phyloP scores from a whole-genome alignment of 1,139 yeast species.

The Geotrichum macrosporum region DNA sequence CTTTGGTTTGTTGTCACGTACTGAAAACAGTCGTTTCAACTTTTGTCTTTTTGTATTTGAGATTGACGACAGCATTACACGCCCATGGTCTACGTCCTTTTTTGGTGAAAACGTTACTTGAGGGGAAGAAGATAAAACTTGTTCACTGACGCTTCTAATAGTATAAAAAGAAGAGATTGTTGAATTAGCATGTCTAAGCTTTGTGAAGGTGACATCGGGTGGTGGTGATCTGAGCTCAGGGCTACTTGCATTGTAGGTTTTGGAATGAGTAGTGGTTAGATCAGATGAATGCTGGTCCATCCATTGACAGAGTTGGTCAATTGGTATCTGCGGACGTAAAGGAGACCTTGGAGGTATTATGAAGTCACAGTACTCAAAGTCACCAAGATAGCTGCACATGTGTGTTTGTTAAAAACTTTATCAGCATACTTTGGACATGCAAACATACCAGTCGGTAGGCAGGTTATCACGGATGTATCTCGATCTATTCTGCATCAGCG shows the following conservation, averaged over 20 bases:
- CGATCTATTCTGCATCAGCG: neutral
- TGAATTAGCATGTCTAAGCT: conserved; percentile 4
- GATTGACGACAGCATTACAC: no score
- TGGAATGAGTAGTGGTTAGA: no score
- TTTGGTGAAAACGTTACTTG: no score
- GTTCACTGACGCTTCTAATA: neutral
- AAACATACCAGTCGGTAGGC: neutral
- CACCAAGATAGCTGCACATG: neutral
- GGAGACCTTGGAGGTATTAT: conserved; percentile 4
- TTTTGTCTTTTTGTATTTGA: neutral
- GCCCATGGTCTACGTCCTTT: no score
- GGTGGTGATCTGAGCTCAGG: no score
- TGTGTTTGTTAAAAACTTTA: neutral
- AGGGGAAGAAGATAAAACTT: neutral
- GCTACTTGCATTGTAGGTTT: no score
- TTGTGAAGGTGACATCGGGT: neutral
- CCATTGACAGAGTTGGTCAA: conserved; percentile 9
- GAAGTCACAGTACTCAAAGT: neutral
- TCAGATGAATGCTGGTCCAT: conserved; percentile 3
- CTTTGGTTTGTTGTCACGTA: neutral
- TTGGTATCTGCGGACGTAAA: neutral
- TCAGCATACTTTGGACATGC: neutral
- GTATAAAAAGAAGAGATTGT: conserved; percentile 13
- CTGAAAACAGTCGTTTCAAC: neutral
- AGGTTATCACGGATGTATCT: neutral